Conservation (phyloP, 371 early-diverging fungal genomes). For the Choanephora cucurbitarum region DNA sequence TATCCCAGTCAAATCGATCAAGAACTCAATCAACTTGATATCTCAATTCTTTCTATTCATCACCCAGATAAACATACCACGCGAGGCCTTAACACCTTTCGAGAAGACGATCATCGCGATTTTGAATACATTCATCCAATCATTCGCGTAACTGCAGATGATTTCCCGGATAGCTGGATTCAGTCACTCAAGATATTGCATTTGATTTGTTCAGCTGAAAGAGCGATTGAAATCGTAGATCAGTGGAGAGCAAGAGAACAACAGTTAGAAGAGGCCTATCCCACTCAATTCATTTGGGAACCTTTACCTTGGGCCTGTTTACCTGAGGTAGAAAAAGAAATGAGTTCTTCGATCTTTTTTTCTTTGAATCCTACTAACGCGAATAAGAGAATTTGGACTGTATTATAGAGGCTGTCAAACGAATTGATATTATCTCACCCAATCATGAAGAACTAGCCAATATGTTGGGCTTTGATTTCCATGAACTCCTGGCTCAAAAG, state of each 20-base stretch:
- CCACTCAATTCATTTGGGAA: conserved; percentile 45
- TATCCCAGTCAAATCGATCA: conserved; percentile 29
- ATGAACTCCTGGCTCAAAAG: neutral
- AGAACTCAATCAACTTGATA: conserved; percentile 30
- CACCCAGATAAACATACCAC: conserved; percentile 45
- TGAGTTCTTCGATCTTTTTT: neutral
- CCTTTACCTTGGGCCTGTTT: conserved; percentile 48
- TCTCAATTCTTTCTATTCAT: conserved; percentile 21
- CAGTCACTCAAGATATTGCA: conserved; percentile 33
- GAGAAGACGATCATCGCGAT: conserved; percentile 46
- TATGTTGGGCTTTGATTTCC: conserved; percentile 18
- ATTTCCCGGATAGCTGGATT: conserved; percentile 47
- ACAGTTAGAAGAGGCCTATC: neutral
- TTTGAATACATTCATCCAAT: conserved; percentile 50
- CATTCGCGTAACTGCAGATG: conserved; percentile 35
- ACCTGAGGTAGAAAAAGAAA: conserved; percentile 31
- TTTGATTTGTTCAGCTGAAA: conserved; percentile 43
- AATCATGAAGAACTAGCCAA: conserved; percentile 37
- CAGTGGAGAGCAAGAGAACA: conserved; percentile 35
- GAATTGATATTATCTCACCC: conserved; percentile 26
- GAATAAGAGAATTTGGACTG: conserved; percentile 7
- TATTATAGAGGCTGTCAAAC: conserved; percentile 13
- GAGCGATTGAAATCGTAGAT: conserved; percentile 36
- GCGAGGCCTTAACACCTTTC: conserved; percentile 46
- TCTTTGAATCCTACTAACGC: no score